Conservation (phyloP, 2,329 filamentous ascomycete genomes). For the Trichoderma koningii region DNA sequence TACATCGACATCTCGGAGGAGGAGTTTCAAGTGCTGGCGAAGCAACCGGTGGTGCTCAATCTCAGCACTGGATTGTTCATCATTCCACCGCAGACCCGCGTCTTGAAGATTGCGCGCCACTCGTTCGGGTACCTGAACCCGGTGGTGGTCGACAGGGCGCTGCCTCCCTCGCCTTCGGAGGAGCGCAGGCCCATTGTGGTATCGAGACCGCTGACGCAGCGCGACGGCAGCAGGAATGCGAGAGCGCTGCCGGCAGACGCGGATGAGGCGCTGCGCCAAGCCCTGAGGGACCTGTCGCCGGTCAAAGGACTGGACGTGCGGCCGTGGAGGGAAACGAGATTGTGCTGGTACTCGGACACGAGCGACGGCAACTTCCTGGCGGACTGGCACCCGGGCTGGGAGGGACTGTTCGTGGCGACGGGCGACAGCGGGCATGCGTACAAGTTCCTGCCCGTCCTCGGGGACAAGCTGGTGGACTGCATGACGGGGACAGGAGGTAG, state of each 20-base stretch:
- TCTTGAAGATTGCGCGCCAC: conserved; percentile 72
- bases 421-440: conserved; percentile 67
- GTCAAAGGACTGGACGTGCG: conserved; percentile 56
- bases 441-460: conserved; percentile 69
- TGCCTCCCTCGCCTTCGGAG: conserved; percentile 37
- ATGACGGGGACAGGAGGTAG: conserved; percentile 51
- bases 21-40: conserved; percentile 66
- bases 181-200: conserved; percentile 38
- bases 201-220: conserved; percentile 42
- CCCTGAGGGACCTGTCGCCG: conserved; percentile 63
- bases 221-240: conserved; percentile 42
- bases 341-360: conserved; percentile 80
- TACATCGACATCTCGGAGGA: conserved; percentile 73
- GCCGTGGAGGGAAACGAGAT: conserved; percentile 61
- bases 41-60: conserved; percentile 73
- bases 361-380: conserved; percentile 70
- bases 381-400: conserved; percentile 65
- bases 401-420: conserved; percentile 61
- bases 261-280: conserved; percentile 60
- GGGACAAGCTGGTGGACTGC: conserved; percentile 61
- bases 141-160: conserved; percentile 39
- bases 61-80: conserved; percentile 72
- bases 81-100: conserved; percentile 63
- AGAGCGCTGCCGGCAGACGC: conserved; percentile 61
- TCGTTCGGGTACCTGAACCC: conserved; percentile 67